phyloP scores from a whole-genome alignment of 169 alveolate genomes.

The Plasmodium gaboni region DNA sequence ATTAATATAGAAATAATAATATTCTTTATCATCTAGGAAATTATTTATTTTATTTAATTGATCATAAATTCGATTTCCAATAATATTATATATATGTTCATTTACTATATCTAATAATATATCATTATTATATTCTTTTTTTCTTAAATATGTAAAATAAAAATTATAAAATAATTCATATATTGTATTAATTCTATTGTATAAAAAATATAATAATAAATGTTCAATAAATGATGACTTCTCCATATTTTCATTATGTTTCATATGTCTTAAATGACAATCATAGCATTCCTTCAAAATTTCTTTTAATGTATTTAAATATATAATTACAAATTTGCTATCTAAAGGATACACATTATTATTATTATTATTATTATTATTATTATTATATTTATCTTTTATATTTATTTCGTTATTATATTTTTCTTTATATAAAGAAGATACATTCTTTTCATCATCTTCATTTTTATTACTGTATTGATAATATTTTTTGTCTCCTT shows the following conservation, averaged over 20 bases:
- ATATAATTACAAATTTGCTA: neutral
- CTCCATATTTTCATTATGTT: constrained; percentile 21
- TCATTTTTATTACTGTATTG: neutral
- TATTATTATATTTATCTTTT: neutral
- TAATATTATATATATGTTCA: constrained; percentile 19
- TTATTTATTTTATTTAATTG: constrained; percentile 43
- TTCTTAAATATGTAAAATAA: constrained; percentile 17
- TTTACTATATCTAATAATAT: constrained; percentile 24
- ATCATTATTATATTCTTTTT: constrained; percentile 7
- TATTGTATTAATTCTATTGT: constrained; percentile 54
- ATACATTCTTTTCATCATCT: neutral
- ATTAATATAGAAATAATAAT: constrained; percentile 53
- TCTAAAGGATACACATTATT: neutral
- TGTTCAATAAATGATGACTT: constrained; percentile 23
- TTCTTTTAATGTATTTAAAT: constrained; percentile 39
- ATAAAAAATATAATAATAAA: constrained; percentile 43
- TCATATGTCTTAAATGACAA: constrained; percentile 33
- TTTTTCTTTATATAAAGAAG: neutral
- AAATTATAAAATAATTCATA: constrained; percentile 51
- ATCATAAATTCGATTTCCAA: constrained; percentile 31
- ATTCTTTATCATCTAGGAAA: constrained; percentile 23
- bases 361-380: neutral
- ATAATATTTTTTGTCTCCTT: too few species aligned
- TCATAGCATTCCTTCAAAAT: constrained; percentile 50
- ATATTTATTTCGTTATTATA: neutral